Evolutionary conservation across 176 grass and related monocot genomes (phyloP), one percentile per base, ranked within the genome.

Genomic region (Oryza officinalis): DNA sequence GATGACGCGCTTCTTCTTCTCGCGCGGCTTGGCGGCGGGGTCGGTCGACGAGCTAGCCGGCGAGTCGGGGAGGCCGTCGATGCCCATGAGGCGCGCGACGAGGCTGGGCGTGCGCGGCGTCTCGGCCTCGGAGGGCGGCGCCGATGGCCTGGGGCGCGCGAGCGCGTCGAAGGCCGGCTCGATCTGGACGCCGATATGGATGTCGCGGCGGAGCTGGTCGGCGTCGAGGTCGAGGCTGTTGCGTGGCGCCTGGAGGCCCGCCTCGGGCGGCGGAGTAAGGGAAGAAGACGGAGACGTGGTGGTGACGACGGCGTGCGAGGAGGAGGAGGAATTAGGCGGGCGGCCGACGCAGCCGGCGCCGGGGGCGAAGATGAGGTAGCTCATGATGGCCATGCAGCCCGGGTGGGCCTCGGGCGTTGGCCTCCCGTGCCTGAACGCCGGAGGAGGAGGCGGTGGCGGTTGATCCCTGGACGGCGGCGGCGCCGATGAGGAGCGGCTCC

Each of bases 311-410:
- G 13, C 49, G 69, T 38, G 28, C 14, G 14, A 66, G 3, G 69
- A 40, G 61, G 87, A 67, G 35, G 35, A 37, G 35, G 35, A 8
- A 37, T 37, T 37, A 8, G 88, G 75, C 20, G 87, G 82, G 25
- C 85, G 87, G 70, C 82, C 83, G 78, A 85, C 85, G 85, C 85
- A 84, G 44, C 87, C 84, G 46, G 74, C 68, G 61, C 80, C 80
- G 18, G 89, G 89, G 18, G 91, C 75, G 82, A 97, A 91, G 75
- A 94, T 90, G 75, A 96, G 87, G 87, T 93, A 88, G 47, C 94
- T 89, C 13, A 99, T 65, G 93, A 99, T 91, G 87, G 91, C 81
- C 96, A 99, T 99, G 93, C 96, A 99, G 8, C 96, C 96, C 14
- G 83, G 83, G 64, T 20, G 23, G 23, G 41, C 13, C 20, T 61